Evolutionary conservation across 805 yeast species (phyloP).

Genomic region (Zygotorulaspora chibaensis): DNA sequence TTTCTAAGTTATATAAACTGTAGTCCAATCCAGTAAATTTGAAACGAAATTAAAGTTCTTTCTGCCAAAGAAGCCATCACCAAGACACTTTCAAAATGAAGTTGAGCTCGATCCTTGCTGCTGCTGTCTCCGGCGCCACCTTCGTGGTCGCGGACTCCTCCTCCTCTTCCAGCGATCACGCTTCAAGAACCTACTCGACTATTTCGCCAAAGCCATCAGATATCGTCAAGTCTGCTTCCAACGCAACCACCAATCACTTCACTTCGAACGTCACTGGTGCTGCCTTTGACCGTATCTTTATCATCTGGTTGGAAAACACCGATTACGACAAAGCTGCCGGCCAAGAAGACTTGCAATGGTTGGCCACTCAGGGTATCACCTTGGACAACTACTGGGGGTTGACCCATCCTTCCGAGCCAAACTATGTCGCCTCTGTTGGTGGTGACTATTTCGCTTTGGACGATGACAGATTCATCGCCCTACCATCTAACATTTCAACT

Average conservation of each 20-base stretch:
- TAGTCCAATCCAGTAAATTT: no score
- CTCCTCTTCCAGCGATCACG: constrained; percentile 18
- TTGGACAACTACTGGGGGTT: constrained; percentile 50
- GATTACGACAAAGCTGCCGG: constrained; percentile 48
- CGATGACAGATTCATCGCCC: constrained; percentile 42
- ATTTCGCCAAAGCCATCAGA: constrained; percentile 34
- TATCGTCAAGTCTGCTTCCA: constrained; percentile 34
- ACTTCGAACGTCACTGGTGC: constrained; percentile 39
- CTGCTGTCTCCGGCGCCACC: constrained; percentile 6
- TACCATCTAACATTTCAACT: constrained; percentile 46
- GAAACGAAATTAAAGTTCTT: no score
- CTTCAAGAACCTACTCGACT: constrained; percentile 30
- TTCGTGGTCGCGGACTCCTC: constrained; percentile 13
- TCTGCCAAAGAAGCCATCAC: background rate
- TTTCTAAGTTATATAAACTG: no score
- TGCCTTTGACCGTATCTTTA: constrained; percentile 39
- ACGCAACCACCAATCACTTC: constrained; percentile 31
- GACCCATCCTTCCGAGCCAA: constrained; percentile 53
- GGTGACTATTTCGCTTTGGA: constrained; percentile 50
- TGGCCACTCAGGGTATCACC: constrained; percentile 43
- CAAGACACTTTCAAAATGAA: background rate
- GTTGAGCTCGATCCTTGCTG: constrained; percentile 2
- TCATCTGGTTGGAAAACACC: constrained; percentile 51
- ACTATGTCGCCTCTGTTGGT: constrained; percentile 46
- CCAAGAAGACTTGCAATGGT: constrained; percentile 41